These are phyloP conservation scores for Sporopachydermia cereana DNA, from an alignment of 1,139 yeast species.

Conservation along the genomic window DNA sequence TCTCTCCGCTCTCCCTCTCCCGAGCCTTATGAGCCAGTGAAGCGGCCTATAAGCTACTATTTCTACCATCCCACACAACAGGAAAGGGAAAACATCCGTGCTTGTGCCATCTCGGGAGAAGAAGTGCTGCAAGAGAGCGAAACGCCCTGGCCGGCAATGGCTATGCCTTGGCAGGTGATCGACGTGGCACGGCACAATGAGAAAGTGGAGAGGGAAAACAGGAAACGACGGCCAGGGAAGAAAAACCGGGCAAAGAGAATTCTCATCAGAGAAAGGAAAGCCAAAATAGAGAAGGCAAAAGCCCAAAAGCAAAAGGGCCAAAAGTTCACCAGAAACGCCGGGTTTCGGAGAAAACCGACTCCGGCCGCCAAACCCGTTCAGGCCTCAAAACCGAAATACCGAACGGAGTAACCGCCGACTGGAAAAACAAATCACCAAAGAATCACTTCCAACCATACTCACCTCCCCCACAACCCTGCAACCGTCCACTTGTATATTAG, in stretches of 20 bases:
- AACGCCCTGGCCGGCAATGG: conserved; percentile 1
- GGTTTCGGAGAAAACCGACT: not conserved
- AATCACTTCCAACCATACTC: no score
- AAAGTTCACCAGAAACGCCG: not conserved
- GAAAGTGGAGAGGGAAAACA: not conserved
- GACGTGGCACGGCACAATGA: not conserved
- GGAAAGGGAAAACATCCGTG: not conserved
- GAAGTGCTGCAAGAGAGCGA: not conserved
- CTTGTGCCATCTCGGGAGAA: not conserved
- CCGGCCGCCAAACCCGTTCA: not conserved
- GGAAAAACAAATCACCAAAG: not conserved
- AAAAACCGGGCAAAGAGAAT: not conserved
- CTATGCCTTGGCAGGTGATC: not conserved
- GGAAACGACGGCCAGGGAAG: conserved; percentile 4
- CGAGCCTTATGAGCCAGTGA: not conserved
- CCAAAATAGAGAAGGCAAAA: not conserved
- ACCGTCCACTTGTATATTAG: no score
- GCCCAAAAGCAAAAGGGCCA: not conserved
- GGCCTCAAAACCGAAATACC: conserved; percentile 1
- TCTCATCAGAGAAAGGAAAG: not conserved
- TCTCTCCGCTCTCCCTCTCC: conserved; percentile 3
- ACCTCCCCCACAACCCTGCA: no score
- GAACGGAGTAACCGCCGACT: not conserved
- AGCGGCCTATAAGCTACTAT: not conserved
- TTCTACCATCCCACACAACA: not conserved